A percentile compares a stretch with the other conserved stretches of the same genome.
Conservation (phyloP, 2,329 filamentous ascomycete genomes). For the Cladophialophora immunda region DNA sequence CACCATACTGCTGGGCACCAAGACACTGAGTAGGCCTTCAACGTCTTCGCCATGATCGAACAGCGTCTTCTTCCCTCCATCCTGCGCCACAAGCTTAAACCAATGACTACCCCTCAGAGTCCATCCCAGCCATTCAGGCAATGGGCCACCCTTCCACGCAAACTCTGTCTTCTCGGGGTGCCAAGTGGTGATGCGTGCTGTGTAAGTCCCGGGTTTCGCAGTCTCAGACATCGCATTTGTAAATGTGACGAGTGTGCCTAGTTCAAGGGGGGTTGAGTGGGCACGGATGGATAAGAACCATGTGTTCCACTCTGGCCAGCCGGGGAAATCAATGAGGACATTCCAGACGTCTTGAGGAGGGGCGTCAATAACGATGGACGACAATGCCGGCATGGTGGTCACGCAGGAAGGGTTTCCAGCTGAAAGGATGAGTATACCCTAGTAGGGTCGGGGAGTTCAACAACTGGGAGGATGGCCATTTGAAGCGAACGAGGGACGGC, state of each 20-base stretch:
- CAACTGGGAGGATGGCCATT: not conserved
- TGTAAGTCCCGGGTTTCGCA: slow-evolving; percentile 20
- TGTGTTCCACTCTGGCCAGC: slow-evolving; percentile 20
- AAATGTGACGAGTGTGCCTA: slow-evolving; percentile 20
- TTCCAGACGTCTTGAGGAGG: slow-evolving; percentile 19
- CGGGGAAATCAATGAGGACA: slow-evolving; percentile 16
- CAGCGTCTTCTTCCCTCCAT: slow-evolving; percentile 15
- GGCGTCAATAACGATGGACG: slow-evolving; percentile 17
- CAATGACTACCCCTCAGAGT: slow-evolving; percentile 11
- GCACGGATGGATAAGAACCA: slow-evolving; percentile 16
- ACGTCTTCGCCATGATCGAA: slow-evolving; percentile 18
- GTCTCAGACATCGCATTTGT: slow-evolving; percentile 19
- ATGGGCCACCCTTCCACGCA: slow-evolving; percentile 20
- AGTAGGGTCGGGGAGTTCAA: not conserved
- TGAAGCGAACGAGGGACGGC: not conserved
- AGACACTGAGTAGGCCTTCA: slow-evolving; percentile 4
- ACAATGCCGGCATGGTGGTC: slow-evolving; percentile 15
- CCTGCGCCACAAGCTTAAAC: slow-evolving; percentile 19
- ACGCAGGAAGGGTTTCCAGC: not conserved
- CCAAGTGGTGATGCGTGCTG: slow-evolving; percentile 19
- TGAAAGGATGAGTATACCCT: not conserved
- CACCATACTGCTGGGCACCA: slow-evolving; percentile 8
- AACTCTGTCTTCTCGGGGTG: slow-evolving; percentile 19
- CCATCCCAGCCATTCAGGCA: slow-evolving; percentile 15
- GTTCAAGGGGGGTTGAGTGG: not conserved